phyloP scores from a whole-genome alignment of 345 rosid genomes.

The Angophora floribunda region DNA sequence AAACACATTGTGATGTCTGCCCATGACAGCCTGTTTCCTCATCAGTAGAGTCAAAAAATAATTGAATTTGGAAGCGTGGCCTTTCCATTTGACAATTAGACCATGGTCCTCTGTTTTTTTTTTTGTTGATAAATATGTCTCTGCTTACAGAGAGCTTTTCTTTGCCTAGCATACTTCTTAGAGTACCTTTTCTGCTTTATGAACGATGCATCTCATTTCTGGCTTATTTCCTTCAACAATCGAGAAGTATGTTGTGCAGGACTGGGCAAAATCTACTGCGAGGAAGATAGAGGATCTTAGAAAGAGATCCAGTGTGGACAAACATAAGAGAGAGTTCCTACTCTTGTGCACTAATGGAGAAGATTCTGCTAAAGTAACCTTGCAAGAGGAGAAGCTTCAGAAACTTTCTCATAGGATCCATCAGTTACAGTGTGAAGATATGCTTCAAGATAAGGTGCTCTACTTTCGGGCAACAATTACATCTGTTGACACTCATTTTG shows the following conservation, averaged over 20 bases:
- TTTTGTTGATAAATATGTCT: not conserved
- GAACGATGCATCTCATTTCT: not conserved
- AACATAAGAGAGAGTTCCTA: conserved; percentile 14
- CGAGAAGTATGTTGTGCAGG: conserved; percentile 16
- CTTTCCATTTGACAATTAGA: not conserved
- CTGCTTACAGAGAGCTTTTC: not conserved
- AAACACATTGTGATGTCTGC: not conserved
- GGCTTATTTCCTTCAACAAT: not conserved
- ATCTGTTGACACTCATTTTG: not conserved
- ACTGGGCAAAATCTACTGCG: conserved; percentile 38
- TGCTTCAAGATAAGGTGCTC: conserved; percentile 52
- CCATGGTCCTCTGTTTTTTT: not conserved
- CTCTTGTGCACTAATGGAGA: conserved; percentile 11
- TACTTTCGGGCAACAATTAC: not conserved
- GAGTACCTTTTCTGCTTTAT: not conserved
- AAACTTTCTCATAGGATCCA: conserved; percentile 40
- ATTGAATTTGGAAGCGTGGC: not conserved
- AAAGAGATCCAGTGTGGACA: conserved; percentile 9
- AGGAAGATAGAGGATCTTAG: conserved; percentile 35
- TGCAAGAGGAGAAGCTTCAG: conserved; percentile 52
- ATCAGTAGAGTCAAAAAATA: not conserved
- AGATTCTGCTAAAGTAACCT: conserved; percentile 14
- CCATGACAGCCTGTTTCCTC: not conserved
- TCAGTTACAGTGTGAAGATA: conserved; percentile 41
- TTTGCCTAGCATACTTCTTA: not conserved